Conservation (phyloP, 139 green algal genomes). For the Chlamydomonas sp. region DNA sequence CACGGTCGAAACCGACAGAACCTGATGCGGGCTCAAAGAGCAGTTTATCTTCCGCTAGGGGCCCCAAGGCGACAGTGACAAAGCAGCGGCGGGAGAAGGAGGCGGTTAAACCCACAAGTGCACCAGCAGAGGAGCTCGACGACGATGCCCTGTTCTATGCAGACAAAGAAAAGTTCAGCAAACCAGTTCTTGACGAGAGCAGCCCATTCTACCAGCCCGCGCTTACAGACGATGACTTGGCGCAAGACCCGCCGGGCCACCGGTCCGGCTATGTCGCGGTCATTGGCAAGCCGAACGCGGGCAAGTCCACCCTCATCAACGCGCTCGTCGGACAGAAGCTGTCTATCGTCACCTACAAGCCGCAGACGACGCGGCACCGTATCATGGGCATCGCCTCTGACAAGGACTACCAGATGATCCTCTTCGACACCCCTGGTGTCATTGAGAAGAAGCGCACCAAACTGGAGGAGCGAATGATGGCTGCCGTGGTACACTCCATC, state of each 20-base stretch:
- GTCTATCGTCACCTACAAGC: constrained; percentile 93
- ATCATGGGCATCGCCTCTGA: constrained; percentile 89
- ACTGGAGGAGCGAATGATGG: constrained; percentile 96
- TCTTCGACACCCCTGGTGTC: constrained; percentile 96
- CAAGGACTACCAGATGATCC: constrained; percentile 82
- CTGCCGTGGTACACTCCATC: constrained; percentile 75
- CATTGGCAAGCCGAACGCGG: constrained; percentile 79
- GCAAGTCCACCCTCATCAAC: constrained; percentile 97
- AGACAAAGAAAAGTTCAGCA: background rate
- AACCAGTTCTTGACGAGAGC: constrained; percentile 31
- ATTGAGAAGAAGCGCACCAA: constrained; percentile 79
- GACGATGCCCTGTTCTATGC: background rate
- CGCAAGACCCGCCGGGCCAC: constrained; percentile 67
- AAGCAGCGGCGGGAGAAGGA: no score
- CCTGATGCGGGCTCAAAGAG: no score
- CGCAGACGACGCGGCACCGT: constrained; percentile 95
- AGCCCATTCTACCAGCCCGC: constrained; percentile 57
- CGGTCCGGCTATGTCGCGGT: constrained; percentile 87
- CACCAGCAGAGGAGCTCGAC: background rate
- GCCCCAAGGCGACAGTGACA: no score
- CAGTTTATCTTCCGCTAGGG: no score
- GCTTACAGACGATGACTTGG: constrained; percentile 67
- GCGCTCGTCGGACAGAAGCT: constrained; percentile 92
- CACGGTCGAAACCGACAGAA: no score
- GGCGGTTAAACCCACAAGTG: no score